phyloP scores from a whole-genome alignment of 139 green algal species.

The Coccomyxa sp. region DNA sequence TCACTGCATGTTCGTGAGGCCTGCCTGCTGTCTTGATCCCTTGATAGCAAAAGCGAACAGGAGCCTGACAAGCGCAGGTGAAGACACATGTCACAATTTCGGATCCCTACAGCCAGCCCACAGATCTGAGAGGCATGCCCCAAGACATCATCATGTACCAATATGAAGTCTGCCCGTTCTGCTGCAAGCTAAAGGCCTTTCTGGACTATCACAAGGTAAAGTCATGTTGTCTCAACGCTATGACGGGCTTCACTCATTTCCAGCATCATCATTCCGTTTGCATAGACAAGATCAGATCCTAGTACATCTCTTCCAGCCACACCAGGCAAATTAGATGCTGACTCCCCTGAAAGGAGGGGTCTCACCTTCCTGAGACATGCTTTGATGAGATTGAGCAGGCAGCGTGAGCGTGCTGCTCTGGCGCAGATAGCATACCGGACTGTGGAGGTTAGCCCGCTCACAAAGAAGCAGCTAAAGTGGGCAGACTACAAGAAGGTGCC shows the following conservation, averaged over 20 bases:
- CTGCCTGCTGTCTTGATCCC: no score
- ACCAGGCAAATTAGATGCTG: no score
- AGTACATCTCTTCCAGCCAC: no score
- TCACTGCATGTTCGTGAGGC: no score
- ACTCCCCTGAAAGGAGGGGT: no score
- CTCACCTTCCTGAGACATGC: no score
- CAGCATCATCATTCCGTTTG: background rate
- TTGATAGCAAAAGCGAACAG: no score
- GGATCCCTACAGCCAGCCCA: background rate
- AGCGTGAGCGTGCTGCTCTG: background rate
- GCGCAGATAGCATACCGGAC: conserved; percentile 83
- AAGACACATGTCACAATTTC: no score
- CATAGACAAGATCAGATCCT: no score
- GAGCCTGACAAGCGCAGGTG: no score
- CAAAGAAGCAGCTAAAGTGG: conserved; percentile 92
- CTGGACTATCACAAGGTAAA: conserved; percentile 93
- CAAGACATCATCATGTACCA: conserved; percentile 75
- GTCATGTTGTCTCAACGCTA: no score
- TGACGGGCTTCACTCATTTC: background rate
- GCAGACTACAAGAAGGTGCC: conserved; percentile 85
- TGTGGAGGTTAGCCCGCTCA: conserved; percentile 95
- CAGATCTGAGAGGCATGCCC: conserved; percentile 18
- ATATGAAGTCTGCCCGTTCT: conserved; percentile 99
- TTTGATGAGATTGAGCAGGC: background rate
- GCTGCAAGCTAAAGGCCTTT: conserved; percentile 96